Conservation (phyloP, 176 grass and related monocot species). For the Aechmea fasciata region DNA sequence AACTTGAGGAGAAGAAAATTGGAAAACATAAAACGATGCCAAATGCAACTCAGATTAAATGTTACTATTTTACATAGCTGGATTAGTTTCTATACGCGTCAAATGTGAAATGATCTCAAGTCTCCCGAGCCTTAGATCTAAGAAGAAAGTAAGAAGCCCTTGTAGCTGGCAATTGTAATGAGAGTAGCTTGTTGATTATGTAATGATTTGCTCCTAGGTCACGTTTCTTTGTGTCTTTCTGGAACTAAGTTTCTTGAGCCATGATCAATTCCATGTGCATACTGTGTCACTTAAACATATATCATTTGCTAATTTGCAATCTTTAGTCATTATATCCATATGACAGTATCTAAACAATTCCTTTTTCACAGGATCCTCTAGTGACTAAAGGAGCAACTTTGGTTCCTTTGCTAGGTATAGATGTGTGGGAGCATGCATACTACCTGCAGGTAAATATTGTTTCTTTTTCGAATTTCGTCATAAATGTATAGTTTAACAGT, state of each 20-base stretch:
- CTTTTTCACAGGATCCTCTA: constrained; percentile 54
- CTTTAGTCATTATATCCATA: not conserved
- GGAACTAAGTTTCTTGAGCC: not conserved
- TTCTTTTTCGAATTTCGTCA: not conserved
- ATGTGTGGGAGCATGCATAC: constrained; percentile 99
- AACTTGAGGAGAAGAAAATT: too few species aligned
- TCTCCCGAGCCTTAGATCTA: too few species aligned
- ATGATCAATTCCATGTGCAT: not conserved
- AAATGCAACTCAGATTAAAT: too few species aligned
- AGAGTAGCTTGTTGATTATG: too few species aligned
- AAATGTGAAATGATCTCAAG: too few species aligned
- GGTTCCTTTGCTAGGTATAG: constrained; percentile 80
- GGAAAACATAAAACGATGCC: too few species aligned
- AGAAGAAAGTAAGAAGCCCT: too few species aligned
- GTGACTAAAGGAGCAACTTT: constrained; percentile 86
- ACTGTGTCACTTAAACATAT: constrained; percentile 4
- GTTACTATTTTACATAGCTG: too few species aligned
- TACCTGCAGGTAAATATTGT: constrained; percentile 71
- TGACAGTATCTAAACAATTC: constrained; percentile 13
- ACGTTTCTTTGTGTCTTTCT: not conserved
- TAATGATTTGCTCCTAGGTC: not conserved
- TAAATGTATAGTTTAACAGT: too few species aligned
- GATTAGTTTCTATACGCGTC: too few species aligned
- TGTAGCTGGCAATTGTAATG: too few species aligned
- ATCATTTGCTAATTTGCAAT: not conserved